A percentile compares a stretch with the other conserved stretches of the same genome.
Evolutionary conservation across 495 filamentous ascomycete species (phyloP).

Genomic region (Trichoderma virens): DNA sequence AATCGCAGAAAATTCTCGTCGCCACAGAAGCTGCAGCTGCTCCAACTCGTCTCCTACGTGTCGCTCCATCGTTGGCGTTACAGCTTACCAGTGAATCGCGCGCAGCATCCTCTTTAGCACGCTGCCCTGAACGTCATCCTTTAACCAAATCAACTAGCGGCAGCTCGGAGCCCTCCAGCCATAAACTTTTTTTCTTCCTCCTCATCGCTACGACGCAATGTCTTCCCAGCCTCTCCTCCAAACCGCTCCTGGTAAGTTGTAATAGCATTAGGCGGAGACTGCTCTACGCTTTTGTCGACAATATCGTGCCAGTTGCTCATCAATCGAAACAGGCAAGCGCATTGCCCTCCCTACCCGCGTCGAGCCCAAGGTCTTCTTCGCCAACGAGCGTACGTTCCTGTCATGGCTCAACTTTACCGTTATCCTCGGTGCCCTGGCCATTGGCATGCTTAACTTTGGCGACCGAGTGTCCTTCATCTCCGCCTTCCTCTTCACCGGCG

Average conservation of each 20-base stretch:
- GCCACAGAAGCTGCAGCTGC: background rate
- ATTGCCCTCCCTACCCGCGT: slow-evolving; percentile 97
- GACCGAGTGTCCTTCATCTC: slow-evolving; percentile 87
- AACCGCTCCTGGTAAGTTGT: slow-evolving; percentile 64
- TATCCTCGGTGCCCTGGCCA: slow-evolving; percentile 88
- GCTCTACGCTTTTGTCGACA: background rate
- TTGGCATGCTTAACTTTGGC: slow-evolving; percentile 96
- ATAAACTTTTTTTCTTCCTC: background rate
- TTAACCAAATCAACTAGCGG: background rate
- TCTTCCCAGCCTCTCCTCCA: slow-evolving; percentile 95
- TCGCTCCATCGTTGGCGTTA: background rate
- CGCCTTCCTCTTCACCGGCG: slow-evolving; percentile 85
- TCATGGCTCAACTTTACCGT: slow-evolving; percentile 99
- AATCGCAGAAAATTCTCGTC: background rate
- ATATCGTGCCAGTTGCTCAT: slow-evolving; percentile 13
- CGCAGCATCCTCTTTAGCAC: background rate
- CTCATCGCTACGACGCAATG: slow-evolving; percentile 42
- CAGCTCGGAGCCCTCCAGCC: background rate
- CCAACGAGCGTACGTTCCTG: slow-evolving; percentile 97
- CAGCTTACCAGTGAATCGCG: background rate
- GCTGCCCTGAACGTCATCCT: background rate
- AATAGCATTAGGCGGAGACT: background rate
- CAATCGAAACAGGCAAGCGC: slow-evolving; percentile 66
- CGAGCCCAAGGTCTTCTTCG: slow-evolving; percentile 99
- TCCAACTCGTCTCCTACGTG: background rate